Evolutionary conservation across 352 stramenopile species (phyloP), one percentile per base, ranked within the genome.

Genomic region (Salisapilia sapeloensis): DNA sequence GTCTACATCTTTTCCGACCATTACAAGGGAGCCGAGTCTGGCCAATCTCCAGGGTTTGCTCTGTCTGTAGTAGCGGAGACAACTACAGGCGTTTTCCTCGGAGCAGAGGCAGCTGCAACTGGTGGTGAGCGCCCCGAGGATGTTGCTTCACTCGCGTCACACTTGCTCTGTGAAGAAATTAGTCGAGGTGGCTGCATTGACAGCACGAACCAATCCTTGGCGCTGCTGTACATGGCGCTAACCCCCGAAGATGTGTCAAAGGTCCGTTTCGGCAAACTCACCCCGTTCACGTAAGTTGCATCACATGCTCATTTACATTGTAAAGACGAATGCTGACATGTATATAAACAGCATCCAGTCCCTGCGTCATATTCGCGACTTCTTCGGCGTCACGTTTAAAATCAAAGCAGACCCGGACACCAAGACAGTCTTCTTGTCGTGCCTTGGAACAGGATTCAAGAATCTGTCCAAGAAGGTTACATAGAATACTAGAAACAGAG

Each of bases 1-100:
- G 95, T 99, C 28, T 99, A 97, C 74, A 98, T 99, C 45, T 94
- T 97, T 60, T 99, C 94, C 21, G 95, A 99, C 61, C 93, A 97
- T 44, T 96, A 98, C 58, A 96, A 91, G 39, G 86, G 84, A 24
- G 58, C 72, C 18, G 74, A 91, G 43, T 91, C 75, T 6, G 75
- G 75, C 4, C 65, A 86, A 37, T 90, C 70, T 40, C 92, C 94
- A 1, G 93, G 92, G 20, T 92, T 96, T 38, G 83, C 78, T 38
- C 49, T 96, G 13, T 80, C 84, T 18, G 60, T 99, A 7, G 81
- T 97, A n/a, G 87, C 91, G 0, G 92, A 99, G 60, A 97, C 90
- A n/a, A 98, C 92, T 5, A 97, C 85, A 2, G 94, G 94, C 8
- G 71, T 95, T 12, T 78, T 97, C 20, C 35, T 98, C 5, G 85